Evolutionary conservation across 192 early-diverging fungal genomes (phyloP).

Genomic region (Linnemannia schmuckeri): DNA sequence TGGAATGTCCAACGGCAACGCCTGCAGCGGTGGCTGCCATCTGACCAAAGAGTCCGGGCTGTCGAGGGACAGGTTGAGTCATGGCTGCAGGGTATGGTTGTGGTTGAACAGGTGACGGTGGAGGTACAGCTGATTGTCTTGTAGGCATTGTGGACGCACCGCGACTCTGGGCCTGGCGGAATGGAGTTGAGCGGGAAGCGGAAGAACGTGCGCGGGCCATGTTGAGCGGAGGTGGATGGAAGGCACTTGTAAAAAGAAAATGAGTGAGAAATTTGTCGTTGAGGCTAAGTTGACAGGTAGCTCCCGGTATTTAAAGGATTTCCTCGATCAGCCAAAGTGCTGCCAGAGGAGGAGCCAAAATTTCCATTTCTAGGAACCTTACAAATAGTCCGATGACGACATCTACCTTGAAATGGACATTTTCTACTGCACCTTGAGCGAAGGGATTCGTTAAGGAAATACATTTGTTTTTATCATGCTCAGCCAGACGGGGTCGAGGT

Average conservation of each 20-base stretch:
- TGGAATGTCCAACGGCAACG: constrained; percentile 87
- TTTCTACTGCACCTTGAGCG: too few relatives aligned
- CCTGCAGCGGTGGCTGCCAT: constrained; percentile 93
- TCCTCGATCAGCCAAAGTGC: too few relatives aligned
- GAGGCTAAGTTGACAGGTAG: too few relatives aligned
- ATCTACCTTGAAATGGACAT: too few relatives aligned
- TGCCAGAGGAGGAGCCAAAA: too few relatives aligned
- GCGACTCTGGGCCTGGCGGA: constrained; percentile 41
- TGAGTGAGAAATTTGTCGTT: background rate
- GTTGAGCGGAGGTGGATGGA: background rate
- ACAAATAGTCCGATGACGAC: too few relatives aligned
- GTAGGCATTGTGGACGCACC: constrained; percentile 52
- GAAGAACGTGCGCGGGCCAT: constrained; percentile 36
- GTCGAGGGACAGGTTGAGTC: constrained; percentile 60
- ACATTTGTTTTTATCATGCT: too few relatives aligned
- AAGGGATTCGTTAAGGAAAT: too few relatives aligned
- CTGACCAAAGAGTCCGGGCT: constrained; percentile 78
- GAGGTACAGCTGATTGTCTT: constrained; percentile 59
- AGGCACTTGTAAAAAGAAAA: background rate
- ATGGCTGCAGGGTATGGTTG: constrained; percentile 65
- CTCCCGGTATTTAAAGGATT: background rate
- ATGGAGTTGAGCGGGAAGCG: constrained; percentile 11
- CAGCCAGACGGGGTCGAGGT: too few relatives aligned
- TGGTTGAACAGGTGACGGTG: constrained; percentile 59
- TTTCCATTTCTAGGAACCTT: too few relatives aligned